Base-by-base conservation (phyloP, 2,329 filamentous ascomycete genomes). In the Rhynchosporium graminicola region DNA sequence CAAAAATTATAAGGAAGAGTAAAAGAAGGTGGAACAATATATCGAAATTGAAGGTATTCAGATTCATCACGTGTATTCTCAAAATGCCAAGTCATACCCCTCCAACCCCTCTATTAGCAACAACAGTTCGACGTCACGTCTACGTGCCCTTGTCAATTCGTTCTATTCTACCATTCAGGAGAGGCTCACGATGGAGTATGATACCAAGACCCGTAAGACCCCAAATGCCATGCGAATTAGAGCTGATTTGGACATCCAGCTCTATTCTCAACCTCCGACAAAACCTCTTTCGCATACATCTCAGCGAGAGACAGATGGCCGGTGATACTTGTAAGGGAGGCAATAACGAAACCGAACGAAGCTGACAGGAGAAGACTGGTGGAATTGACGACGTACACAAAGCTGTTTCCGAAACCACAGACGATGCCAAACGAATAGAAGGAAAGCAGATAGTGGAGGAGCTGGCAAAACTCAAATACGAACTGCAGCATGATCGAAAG, bases 321-420 rank as follows among this genome's bases (percentile, higher is more conserved):
- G 15, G 82, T 97, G 61, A 99, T 99, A 74, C 79, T 99, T 70
- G 92, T 96, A 71, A 75, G 61, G 1, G 15, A 28, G 5, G 33
- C 57, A n/a, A 47, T 12, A 46, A 55, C 29, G 4, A 28, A 42
- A 3, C n/a, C 31, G 38, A 60, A 46, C 51, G 36, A 45, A 36
- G 54, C 71, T 75, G 60, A 75, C 61, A 55, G 40, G 12, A 36
- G 40, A 60, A 96, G 91, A 98, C 95, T 15, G 87, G 92, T 74
- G 91, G 89, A 61, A 95, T 99, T 72, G 94, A 99, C 75, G 94
- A 98, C 76, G 83, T 96, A n/a, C 92, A 96, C 78, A 90, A 90
- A 58, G 82, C 90, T 7, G 83, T 89, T 3, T 80, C 80, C 40
- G 80, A 83, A 42, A 68, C 65, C 4, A 66, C 60, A 48, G 85